A percentile compares a stretch with the other conserved stretches of the same genome.
These are phyloP conservation scores for Penicillium nucicola DNA, from an alignment of 495 filamentous ascomycete genomes.

Conservation along the genomic window DNA sequence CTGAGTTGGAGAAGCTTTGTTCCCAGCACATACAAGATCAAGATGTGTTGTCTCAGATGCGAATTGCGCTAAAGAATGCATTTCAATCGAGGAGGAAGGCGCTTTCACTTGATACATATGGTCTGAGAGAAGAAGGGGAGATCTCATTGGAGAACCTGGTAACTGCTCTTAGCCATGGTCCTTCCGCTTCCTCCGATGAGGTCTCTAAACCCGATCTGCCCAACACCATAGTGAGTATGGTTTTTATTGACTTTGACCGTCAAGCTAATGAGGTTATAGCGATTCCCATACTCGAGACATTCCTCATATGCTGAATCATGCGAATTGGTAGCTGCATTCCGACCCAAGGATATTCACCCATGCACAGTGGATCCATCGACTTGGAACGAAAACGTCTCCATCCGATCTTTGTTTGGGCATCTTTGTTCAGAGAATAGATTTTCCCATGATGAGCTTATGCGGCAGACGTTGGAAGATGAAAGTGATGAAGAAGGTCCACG, in stretches of 20 bases:
- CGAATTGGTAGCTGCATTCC: slow-evolving; percentile 63
- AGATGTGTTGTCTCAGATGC: slow-evolving; percentile 27
- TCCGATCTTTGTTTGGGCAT: slow-evolving; percentile 66
- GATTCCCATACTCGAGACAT: slow-evolving; percentile 87
- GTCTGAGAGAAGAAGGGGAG: slow-evolving; percentile 35
- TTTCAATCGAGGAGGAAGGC: slow-evolving; percentile 31
- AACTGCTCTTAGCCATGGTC: slow-evolving; percentile 28
- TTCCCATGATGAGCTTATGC: slow-evolving; percentile 65
- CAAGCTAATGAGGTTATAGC: slow-evolving; percentile 22
- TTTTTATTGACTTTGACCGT: neutral
- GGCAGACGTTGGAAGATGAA: slow-evolving; percentile 17
- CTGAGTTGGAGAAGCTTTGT: slow-evolving; percentile 46
- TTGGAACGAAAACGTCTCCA: slow-evolving; percentile 63
- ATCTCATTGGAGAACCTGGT: slow-evolving; percentile 46
- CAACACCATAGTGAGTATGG: slow-evolving; percentile 19
- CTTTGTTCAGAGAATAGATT: slow-evolving; percentile 61
- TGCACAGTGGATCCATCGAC: slow-evolving; percentile 67
- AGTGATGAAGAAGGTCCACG: slow-evolving; percentile 16
- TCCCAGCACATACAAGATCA: slow-evolving; percentile 36
- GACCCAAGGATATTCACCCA: slow-evolving; percentile 75
- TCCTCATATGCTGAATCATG: slow-evolving; percentile 83
- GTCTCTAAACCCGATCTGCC: slow-evolving; percentile 7
- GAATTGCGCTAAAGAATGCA: slow-evolving; percentile 30
- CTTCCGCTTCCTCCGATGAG: neutral
- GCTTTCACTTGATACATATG: slow-evolving; percentile 42